Conservation (phyloP, 192 early-diverging fungal species). For the Backusella psychrophila region DNA sequence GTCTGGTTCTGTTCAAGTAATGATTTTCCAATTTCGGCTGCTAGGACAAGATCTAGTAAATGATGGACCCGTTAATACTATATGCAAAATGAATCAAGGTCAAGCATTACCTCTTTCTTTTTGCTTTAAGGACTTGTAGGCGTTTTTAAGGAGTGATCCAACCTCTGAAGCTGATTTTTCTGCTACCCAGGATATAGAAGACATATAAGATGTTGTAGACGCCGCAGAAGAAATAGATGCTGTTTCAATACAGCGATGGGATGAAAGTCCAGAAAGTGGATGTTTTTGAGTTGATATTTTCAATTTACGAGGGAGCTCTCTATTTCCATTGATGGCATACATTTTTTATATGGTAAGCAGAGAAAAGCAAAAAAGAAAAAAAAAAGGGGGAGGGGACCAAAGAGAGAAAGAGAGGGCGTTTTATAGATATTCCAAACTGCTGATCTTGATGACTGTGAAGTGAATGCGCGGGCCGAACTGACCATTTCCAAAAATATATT, state of each 20-base stretch:
- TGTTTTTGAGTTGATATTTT: background rate
- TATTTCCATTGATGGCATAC: background rate
- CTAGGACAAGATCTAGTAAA: constrained; percentile 34
- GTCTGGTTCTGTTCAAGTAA: constrained; percentile 38
- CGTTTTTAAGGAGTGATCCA: constrained; percentile 26
- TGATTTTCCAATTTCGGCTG: constrained; percentile 44
- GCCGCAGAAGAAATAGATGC: constrained; percentile 18
- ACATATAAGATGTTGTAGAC: constrained; percentile 21
- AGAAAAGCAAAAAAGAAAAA: background rate
- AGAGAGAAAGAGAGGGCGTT: constrained; percentile 1
- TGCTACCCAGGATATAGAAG: constrained; percentile 26
- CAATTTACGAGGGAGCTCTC: background rate
- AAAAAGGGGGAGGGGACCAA: background rate
- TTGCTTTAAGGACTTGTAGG: constrained; percentile 26
- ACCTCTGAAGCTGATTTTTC: constrained; percentile 32
- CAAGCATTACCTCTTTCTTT: constrained; percentile 29
- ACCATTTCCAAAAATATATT: too few species aligned
- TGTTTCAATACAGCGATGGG: background rate
- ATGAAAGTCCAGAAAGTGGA: background rate
- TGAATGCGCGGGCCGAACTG: too few species aligned
- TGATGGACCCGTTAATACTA: background rate
- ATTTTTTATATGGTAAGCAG: background rate
- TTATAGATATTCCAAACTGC: too few species aligned
- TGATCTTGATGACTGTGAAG: too few species aligned
- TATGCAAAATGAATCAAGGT: background rate